Conservation (phyloP, 768 basidiomycete species). For the Mycena maculata region DNA sequence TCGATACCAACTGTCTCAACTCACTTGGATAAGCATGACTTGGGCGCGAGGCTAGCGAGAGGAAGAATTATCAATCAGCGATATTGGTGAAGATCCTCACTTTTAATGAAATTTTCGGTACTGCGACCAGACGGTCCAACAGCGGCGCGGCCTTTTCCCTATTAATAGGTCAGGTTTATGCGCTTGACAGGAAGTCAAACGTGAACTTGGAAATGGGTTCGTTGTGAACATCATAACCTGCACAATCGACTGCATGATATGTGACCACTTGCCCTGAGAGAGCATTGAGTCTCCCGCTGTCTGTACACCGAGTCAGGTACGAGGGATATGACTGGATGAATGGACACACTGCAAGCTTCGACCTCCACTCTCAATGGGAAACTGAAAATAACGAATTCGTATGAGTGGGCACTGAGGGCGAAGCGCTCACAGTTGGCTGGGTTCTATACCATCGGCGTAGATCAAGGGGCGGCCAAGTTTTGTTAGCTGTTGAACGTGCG, state of each 20-base stretch:
- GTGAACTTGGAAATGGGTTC: conserved; percentile 43
- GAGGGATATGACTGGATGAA: background rate
- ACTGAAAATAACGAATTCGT: conserved; percentile 48
- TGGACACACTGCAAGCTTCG: conserved; percentile 63
- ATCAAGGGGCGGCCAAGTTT: conserved; percentile 65
- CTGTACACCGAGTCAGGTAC: background rate
- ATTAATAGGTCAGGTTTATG: background rate
- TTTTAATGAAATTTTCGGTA: conserved; percentile 60
- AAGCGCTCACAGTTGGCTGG: conserved; percentile 85
- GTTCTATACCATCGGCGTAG: conserved; percentile 78
- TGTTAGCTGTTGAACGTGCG: conserved; percentile 67
- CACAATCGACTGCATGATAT: conserved; percentile 59
- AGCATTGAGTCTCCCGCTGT: conserved; percentile 65
- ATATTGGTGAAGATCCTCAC: conserved; percentile 36
- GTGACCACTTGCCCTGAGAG: conserved; percentile 52
- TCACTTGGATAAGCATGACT: conserved; percentile 78
- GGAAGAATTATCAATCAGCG: background rate
- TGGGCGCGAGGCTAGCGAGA: conserved; percentile 72
- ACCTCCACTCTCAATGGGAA: conserved; percentile 85
- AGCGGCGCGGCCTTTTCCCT: conserved; percentile 43
- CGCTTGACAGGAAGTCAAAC: background rate
- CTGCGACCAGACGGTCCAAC: conserved; percentile 63
- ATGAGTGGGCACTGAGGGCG: background rate
- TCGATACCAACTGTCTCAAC: background rate
- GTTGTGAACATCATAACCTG: conserved; percentile 54